These are phyloP conservation scores for Xylaria sp. DNA, from an alignment of 2,329 filamentous ascomycete species.

Conservation along the genomic window DNA sequence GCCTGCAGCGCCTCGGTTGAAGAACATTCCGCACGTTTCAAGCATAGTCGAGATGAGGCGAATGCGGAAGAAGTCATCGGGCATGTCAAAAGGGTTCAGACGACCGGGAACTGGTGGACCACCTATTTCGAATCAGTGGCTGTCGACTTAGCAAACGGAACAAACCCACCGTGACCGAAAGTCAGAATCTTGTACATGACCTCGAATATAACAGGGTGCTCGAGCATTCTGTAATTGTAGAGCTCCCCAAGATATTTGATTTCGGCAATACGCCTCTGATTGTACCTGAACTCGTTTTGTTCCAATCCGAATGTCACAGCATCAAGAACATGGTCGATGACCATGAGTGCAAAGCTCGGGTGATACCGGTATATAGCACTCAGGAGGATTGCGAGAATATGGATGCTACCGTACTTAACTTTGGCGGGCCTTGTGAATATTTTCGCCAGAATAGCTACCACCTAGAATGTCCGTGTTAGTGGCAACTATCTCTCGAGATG, in stretches of 20 bases:
- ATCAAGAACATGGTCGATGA: conserved; percentile 92
- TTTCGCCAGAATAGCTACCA: conserved; percentile 83
- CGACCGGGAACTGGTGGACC: conserved; percentile 84
- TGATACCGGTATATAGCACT: conserved; percentile 93
- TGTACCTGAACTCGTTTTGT: conserved; percentile 97
- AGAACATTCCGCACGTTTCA: conserved; percentile 96
- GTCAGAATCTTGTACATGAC: conserved; percentile 94
- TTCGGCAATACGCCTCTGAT: conserved; percentile 92
- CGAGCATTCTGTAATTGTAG: conserved; percentile 97
- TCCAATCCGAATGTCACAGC: conserved; percentile 89
- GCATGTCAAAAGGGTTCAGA: conserved; percentile 81
- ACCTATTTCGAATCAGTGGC: conserved; percentile 55
- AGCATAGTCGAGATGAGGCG: conserved; percentile 88
- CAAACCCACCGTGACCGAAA: conserved; percentile 78
- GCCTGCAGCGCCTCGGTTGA: conserved; percentile 89
- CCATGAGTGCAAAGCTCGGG: conserved; percentile 86
- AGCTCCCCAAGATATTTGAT: conserved; percentile 96
- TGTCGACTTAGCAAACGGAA: not conserved
- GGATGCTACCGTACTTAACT: conserved; percentile 97
- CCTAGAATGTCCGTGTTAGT: conserved; percentile 53
- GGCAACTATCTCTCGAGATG: not conserved
- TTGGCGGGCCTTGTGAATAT: conserved; percentile 96
- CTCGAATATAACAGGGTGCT: conserved; percentile 95
- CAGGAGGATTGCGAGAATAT: conserved; percentile 89
- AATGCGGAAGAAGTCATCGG: conserved; percentile 96